Base-by-base conservation (phyloP, 495 filamentous ascomycete genomes). In the Podospora appendiculata region DNA sequence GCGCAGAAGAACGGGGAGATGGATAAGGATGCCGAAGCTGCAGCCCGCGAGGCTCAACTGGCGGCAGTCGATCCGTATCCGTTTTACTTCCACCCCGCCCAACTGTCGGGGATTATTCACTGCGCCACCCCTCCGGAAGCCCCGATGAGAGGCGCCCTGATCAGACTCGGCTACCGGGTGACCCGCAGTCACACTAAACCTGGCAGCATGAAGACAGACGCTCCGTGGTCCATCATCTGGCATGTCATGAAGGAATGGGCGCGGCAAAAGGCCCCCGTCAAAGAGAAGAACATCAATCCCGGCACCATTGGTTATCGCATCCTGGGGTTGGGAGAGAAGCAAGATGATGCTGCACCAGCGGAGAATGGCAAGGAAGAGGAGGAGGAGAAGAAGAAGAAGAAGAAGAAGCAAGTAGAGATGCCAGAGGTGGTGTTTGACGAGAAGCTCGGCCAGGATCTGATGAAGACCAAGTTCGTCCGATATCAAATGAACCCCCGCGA, bases 221-320 rank as follows among this genome's bases (percentile, higher is more conserved):
- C 93, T 10, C 85, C 89, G 0, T 96, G 90, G 90, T 72, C 69
- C 3, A 79, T 89, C 3, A 77, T 97, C 41, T 97, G 93, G 93
- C 86, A 96, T 56, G 76, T 97, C 33, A 95, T 97, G 84, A 77
- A 87, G 35, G 88, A 94, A 70, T 98, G 92, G 92, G 75, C 82
- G 3, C 75, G 84, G 39, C 90, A 93, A 57, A 85, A 83, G 52
- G 68, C 75, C 0, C 89, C 89, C 0, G 71, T 92, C 43, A 94
- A 86, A 56, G 78, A 83, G 43, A 76, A 73, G 0, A 75, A 81
- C 5, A 66, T 95, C n/a, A 83, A 78, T 52, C 72, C 81, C 35
- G 79, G 79, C 16, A 87, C 71, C n/a, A 67, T 87, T 0, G 92
- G 83, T 8, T 88, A 81, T 41, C 79, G 65, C 11, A 82, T 96